Evolutionary conservation across 2,329 filamentous ascomycete genomes (phyloP), one percentile per base, ranked within the genome.

Genomic region (Amphichorda felina): DNA sequence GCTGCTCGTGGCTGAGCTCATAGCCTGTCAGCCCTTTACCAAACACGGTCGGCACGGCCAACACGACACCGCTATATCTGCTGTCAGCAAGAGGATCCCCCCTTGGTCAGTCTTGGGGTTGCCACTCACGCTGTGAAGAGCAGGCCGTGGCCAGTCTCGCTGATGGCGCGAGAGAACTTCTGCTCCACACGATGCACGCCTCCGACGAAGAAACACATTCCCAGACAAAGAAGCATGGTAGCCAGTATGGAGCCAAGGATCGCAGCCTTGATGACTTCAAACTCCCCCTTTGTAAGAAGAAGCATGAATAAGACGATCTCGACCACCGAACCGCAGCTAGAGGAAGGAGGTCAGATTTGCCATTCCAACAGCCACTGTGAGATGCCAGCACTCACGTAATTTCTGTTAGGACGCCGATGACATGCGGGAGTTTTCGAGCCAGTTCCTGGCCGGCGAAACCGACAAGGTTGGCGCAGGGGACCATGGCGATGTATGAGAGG

Each of bases 231-330:
- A 30, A 93, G 60, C 59, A 91, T 71, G 22, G 86, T 93, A 10
- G 86, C 84, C 24, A 94, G 56, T 30, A 93, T 82, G 1, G 83
- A 89, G 25, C 86, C 85, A 1, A 93, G 61, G 37, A 93, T 88
- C 18, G 86, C 85, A 36, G 83, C 83, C 50, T 85, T 75, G 46
- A 93, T 84, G 45, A 91, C 82, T n/a, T 70, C 66, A 40, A 80
- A 77, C 53, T 63, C 56, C 35, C 64, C 44, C 2, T 63, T 55
- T 9, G 53, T 54, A 4, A 91, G 66, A 30, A 93, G 60, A 3
- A 88, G 72, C 64, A 89, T 80, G 57, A 93, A 91, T 21, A 93
- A 61, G 32, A 93, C 72, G 38, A 93, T 79, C 51, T 94, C 85
- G 35, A 91, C 83, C 8, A 87, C 59, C 1, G 82, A 83, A 3